Conservation (phyloP, 768 basidiomycete species). For the Punctularia strigosozonata region DNA sequence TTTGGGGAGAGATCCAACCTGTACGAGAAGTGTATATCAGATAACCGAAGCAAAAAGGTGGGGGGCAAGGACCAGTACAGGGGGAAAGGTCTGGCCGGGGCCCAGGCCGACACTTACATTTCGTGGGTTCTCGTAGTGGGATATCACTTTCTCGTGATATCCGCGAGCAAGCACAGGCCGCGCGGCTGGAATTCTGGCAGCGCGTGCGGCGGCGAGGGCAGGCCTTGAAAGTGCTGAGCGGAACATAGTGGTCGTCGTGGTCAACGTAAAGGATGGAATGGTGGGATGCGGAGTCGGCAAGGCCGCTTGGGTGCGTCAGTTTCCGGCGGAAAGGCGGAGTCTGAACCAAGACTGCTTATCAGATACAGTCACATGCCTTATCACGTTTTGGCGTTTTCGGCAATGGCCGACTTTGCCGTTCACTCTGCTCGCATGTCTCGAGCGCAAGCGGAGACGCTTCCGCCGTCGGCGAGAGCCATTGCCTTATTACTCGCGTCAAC, state of each 20-base stretch:
- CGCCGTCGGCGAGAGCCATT: conserved; percentile 77
- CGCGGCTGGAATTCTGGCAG: conserved; percentile 26
- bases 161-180: conserved; percentile 49
- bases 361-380: no score
- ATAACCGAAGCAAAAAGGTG: conserved; percentile 29
- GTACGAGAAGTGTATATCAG: conserved; percentile 38
- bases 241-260: conserved; percentile 49
- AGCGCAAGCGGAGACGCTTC: conserved; percentile 49
- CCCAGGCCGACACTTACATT: conserved; percentile 51
- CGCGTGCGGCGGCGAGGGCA: conserved; percentile 31
- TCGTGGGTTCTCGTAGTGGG: conserved; percentile 94
- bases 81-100: neutral
- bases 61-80: conserved; percentile 21
- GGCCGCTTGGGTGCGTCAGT: no score
- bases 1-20: conserved; percentile 97
- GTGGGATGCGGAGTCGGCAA: neutral
- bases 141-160: conserved; percentile 95
- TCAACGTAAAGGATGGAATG: conserved; percentile 4
- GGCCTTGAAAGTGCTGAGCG: conserved; percentile 47
- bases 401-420: no score
- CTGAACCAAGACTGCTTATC: no score
- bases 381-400: no score
- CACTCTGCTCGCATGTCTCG: conserved; percentile 34
- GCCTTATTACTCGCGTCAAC: conserved; percentile 76
- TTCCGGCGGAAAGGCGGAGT: neutral